Percentiles rank a stretch among this genome's conserved stretches.
Conservation (phyloP, 257 asterid species). For the Euphrasia confusa region DNA sequence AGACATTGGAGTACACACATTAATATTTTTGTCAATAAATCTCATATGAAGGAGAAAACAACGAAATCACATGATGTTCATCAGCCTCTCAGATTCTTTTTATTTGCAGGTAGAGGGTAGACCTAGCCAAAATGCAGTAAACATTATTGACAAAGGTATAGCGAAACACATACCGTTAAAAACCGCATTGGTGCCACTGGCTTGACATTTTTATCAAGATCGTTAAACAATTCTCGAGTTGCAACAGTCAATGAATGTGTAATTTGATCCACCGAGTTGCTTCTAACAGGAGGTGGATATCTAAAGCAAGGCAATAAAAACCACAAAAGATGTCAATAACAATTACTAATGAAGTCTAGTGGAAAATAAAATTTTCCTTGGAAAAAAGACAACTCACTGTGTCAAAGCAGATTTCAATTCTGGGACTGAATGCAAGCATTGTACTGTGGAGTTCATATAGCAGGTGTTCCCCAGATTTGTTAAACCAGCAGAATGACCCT, state of each 20-base stretch:
- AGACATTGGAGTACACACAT: slow-evolving; percentile 1
- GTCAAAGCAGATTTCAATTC: slow-evolving; percentile 82
- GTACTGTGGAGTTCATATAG: slow-evolving; percentile 96
- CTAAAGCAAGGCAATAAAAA: slow-evolving; percentile 37
- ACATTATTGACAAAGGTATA: slow-evolving; percentile 19
- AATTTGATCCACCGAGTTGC: slow-evolving; percentile 67
- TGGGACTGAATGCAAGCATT: slow-evolving; percentile 94
- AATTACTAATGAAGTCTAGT: slow-evolving; percentile 16
- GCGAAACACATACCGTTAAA: slow-evolving; percentile 56
- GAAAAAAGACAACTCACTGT: slow-evolving; percentile 47
- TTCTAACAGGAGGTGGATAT: slow-evolving; percentile 62
- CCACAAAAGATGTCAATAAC: slow-evolving; percentile 10
- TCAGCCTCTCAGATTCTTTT: slow-evolving; percentile 11
- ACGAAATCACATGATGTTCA: slow-evolving; percentile 5
- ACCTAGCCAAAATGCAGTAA: slow-evolving; percentile 11
- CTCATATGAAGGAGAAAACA: slow-evolving; percentile 13
- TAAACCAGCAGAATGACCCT: slow-evolving; percentile 98
- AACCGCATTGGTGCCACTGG: slow-evolving; percentile 95
- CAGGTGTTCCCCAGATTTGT: slow-evolving; percentile 95
- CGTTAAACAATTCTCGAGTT: slow-evolving; percentile 77
- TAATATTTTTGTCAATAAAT: not conserved
- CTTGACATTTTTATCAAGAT: slow-evolving; percentile 82
- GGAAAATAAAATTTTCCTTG: slow-evolving; percentile 14
- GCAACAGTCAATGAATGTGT: slow-evolving; percentile 86
- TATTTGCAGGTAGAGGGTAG: slow-evolving; percentile 8